A percentile compares a stretch with the other conserved stretches of the same genome.
Evolutionary conservation across 2,329 filamentous ascomycete species (phyloP).

Genomic region (Aureobasidium sp.): DNA sequence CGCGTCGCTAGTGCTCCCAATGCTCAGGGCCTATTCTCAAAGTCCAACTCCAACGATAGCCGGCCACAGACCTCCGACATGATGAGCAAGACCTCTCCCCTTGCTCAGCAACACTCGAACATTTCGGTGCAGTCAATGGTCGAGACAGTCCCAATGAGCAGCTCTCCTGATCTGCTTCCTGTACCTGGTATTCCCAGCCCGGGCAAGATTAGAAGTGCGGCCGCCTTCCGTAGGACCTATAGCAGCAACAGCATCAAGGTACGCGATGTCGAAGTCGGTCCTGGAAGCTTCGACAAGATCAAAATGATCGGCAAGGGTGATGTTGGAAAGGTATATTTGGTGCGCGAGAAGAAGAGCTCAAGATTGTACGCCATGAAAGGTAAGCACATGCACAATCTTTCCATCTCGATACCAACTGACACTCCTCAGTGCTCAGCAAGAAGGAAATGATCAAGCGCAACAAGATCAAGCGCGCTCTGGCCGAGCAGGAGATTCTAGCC

Average conservation of each 20-base stretch:
- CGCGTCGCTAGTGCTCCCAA: conserved; percentile 95
- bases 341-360: conserved; percentile 94
- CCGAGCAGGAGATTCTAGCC: conserved; percentile 94
- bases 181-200: conserved; percentile 45
- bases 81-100: conserved; percentile 59
- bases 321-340: conserved; percentile 95
- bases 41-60: conserved; percentile 45
- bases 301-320: conserved; percentile 98
- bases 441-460: conserved; percentile 99
- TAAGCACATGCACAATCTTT: conserved; percentile 33
- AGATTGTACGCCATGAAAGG: conserved; percentile 98
- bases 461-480: conserved; percentile 97
- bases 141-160: conserved; percentile 31
- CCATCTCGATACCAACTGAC: neutral
- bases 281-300: conserved; percentile 97
- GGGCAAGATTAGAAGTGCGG: conserved; percentile 53
- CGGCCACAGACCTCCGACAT: conserved; percentile 77
- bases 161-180: conserved; percentile 23
- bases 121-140: conserved; percentile 47
- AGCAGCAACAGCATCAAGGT: conserved; percentile 99
- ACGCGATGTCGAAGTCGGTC: conserved; percentile 90
- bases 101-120: conserved; percentile 19
- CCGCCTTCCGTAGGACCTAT: conserved; percentile 87
- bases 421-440: conserved; percentile 75
- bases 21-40: conserved; percentile 79